Base-by-base conservation (phyloP, 2,329 filamentous ascomycete genomes). In the Sporothrix inflata region DNA sequence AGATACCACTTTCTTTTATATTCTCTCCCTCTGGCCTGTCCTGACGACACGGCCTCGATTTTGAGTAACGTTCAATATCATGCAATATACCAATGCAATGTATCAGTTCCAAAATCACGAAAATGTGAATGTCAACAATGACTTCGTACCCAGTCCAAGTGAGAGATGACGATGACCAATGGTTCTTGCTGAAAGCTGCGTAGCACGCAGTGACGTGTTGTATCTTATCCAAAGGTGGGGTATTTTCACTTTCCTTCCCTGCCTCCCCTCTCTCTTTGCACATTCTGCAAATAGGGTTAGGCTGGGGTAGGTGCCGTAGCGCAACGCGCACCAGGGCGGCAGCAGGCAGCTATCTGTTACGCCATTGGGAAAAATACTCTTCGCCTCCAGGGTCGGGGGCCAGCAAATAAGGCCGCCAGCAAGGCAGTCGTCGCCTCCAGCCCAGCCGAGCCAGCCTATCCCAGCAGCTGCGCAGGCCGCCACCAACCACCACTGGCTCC, bases 1-100 rank as follows among this genome's bases (percentile, higher is more conserved):
- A 71, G 72, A 73, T 73, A 71, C 68, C 61, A 55, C 53, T 71
- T 69, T 72, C 70, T 16, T 71, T 69, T 21, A 40, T 47, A 40
- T 47, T 30, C 30, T 72, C 63, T 51, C 24, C 38, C 12, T 19
- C 12, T 42, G 60, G 38, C 12, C 12, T 34, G 27, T 57, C 53
- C 53, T 4, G 4, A 5, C 40, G n/a, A 24, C 8, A 3, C 12
- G 21, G 34, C 61, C 40, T 49, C 34, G 24, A 45, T 60, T 47
- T 21, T 9, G 5, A 69, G 38, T 42, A 55, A 55, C 27, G n/a
- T 55, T 57, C 24, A 67, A 67, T 51, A n/a, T n/a, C n/a, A n/a
- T n/a, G n/a, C n/a, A n/a, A n/a, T n/a, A n/a, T n/a, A 30, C 27
- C 45, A 38, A 51, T 49, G 24, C 63, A 66, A 42, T n/a, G n/a